Base-by-base conservation (phyloP, 2,329 filamentous ascomycete genomes). In the Neopestalotiopsis sp. region DNA sequence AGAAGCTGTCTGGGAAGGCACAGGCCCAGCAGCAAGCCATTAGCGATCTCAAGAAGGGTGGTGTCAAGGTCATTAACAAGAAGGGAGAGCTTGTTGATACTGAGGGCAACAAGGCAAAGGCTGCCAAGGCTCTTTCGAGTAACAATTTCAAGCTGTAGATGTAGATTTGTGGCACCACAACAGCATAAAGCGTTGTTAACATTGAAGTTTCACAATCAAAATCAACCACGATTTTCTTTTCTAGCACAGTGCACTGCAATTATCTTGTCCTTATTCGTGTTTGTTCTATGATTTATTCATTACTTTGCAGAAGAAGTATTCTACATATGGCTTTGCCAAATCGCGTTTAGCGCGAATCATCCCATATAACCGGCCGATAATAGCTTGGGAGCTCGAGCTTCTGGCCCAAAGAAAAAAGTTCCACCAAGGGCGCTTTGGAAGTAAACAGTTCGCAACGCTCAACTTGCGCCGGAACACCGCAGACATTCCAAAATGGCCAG, bases 1-100 rank as follows among this genome's bases (percentile, higher is more conserved):
- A 85, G 75, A 80, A 83, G 40, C 80, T 86, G 74, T 84, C 84
- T 75, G 91, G 88, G 81, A 91, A 90, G 80, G 86, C 84, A 34
- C 84, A 87, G 72, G 83, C 85, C 66, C 86, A 84, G 72, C 81
- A 81, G 71, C 83, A 85, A 69, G 85, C 83, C 28, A 74, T 86
- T 65, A 82, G 79, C 5, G 81, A 85, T 64, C 79, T 84, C 64
- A 82, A 80, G 75, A 81, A 92, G 86, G 94, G 93, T 66, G 93
- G 93, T 70, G 95, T 98, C 74, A 95, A 92, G 86, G 89, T 98
- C 70, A 96, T 98, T 82, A 95, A 94, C 71, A 93, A 92, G 82
- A 95, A 94, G 84, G 95, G 95, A 66, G 91, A 95, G 80, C 83
- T 97, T 67, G 91, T 91, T 20, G 92, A 97, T 81, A 88, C 97